These are phyloP conservation scores for Podospora tetraspora DNA, from an alignment of 495 filamentous ascomycete species.

Conservation along the genomic window DNA sequence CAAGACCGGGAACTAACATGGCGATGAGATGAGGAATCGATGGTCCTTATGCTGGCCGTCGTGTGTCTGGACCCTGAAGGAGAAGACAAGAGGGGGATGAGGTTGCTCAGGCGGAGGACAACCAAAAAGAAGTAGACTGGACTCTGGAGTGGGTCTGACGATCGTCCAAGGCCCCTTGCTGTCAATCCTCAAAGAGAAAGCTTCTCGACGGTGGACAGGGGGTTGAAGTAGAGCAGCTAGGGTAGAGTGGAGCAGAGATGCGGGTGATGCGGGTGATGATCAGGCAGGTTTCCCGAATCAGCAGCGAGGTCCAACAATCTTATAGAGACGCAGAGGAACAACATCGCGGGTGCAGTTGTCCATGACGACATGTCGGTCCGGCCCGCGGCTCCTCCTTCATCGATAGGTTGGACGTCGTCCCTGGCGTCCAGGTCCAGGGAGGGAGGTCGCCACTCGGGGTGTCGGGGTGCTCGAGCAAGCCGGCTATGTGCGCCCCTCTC, in stretches of 20 bases:
- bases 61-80: not conserved
- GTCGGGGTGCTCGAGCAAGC: not conserved
- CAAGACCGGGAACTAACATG: not conserved
- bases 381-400: not conserved
- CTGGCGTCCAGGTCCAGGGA: not conserved
- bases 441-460: not conserved
- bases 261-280: not conserved
- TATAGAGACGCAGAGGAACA: not conserved
- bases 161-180: conserved; percentile 1
- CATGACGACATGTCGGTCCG: not conserved
- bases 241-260: not conserved
- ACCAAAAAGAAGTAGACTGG: not conserved
- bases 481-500: not conserved
- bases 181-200: conserved; percentile 2
- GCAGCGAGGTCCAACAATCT: not conserved
- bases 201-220: not conserved
- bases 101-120: not conserved
- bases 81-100: not conserved
- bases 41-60: not conserved
- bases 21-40: not conserved
- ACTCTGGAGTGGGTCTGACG: not conserved
- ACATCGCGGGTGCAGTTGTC: not conserved
- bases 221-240: not conserved
- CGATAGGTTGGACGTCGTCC: not conserved
- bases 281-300: not conserved